Conservation (phyloP, 1,284 basidiomycete species). For the Porodaedalea pini region DNA sequence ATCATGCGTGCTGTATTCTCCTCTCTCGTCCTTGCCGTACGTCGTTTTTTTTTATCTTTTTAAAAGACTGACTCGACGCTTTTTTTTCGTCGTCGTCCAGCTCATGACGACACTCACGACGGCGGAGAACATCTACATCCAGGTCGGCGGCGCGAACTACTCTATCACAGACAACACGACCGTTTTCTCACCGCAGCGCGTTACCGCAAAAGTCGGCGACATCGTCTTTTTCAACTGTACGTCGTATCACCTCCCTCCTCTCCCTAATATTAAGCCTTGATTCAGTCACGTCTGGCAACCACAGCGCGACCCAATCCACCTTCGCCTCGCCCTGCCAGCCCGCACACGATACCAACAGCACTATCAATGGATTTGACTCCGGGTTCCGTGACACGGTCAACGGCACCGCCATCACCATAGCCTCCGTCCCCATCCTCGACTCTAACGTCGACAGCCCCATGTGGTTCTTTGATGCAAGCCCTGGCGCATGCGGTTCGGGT, state of each 20-base stretch:
- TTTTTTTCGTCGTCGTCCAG: background rate
- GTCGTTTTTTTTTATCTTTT: background rate
- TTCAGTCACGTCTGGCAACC: slow-evolving; percentile 52
- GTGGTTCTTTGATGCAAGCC: slow-evolving; percentile 59
- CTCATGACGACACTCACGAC: slow-evolving; percentile 13
- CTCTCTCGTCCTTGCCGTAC: background rate
- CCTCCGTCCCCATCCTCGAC: slow-evolving; percentile 40
- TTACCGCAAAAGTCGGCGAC: slow-evolving; percentile 47
- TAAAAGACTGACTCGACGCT: background rate
- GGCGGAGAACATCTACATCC: slow-evolving; percentile 40
- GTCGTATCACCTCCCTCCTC: slow-evolving; percentile 12
- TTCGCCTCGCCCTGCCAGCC: slow-evolving; percentile 51
- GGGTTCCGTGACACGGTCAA: slow-evolving; percentile 47
- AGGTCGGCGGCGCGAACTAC: slow-evolving; percentile 43
- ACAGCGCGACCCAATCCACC: slow-evolving; percentile 52
- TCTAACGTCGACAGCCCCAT: slow-evolving; percentile 43
- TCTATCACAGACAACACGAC: slow-evolving; percentile 37
- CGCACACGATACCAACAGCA: slow-evolving; percentile 41
- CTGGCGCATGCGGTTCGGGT: slow-evolving; percentile 44
- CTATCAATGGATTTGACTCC: slow-evolving; percentile 58
- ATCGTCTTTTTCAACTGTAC: slow-evolving; percentile 54
- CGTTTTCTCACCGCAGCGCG: slow-evolving; percentile 45
- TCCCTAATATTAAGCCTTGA: background rate
- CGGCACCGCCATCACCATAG: slow-evolving; percentile 42
- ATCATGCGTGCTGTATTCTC: background rate